Evolutionary conservation across 2,329 filamentous ascomycete species (phyloP).

Genomic region (Pseudomassariella vexata): DNA sequence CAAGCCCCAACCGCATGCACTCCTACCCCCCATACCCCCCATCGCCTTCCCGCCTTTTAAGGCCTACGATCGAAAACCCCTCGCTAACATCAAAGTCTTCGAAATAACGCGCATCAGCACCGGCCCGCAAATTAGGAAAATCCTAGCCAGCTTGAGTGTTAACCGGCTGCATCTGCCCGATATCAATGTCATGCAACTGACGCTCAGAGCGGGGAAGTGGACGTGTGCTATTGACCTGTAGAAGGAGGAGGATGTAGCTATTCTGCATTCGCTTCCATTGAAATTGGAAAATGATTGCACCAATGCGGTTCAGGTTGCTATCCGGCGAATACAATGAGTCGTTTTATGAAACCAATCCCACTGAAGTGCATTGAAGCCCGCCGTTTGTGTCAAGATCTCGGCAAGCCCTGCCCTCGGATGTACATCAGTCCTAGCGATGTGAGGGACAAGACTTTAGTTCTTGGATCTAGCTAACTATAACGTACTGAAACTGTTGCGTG

Average conservation of each 20-base stretch:
- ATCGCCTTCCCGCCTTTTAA: constrained; percentile 24
- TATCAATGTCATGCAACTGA: constrained; percentile 32
- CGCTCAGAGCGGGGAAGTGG: constrained; percentile 39
- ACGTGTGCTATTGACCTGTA: constrained; percentile 41
- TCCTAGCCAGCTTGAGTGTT: constrained; percentile 36
- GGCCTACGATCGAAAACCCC: constrained; percentile 23
- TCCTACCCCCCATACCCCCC: constrained; percentile 24
- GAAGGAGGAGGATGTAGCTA: constrained; percentile 29
- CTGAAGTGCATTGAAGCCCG: too few species aligned
- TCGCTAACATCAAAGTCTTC: constrained; percentile 42
- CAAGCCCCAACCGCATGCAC: constrained; percentile 25
- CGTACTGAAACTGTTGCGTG: too few species aligned
- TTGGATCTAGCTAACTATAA: too few species aligned
- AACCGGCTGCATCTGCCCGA: constrained; percentile 36
- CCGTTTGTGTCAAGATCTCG: too few species aligned
- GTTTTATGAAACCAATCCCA: too few species aligned
- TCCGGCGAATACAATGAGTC: too few species aligned
- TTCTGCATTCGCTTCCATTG: constrained; percentile 35
- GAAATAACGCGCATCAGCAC: constrained; percentile 44
- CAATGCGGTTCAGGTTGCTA: too few species aligned
- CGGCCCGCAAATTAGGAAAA: constrained; percentile 36
- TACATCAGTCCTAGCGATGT: too few species aligned
- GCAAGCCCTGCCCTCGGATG: too few species aligned
- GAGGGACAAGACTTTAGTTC: too few species aligned
- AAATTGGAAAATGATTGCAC: too few species aligned